Base-by-base conservation (phyloP, 306 rosid genomes). In the Biancaea sappan region DNA sequence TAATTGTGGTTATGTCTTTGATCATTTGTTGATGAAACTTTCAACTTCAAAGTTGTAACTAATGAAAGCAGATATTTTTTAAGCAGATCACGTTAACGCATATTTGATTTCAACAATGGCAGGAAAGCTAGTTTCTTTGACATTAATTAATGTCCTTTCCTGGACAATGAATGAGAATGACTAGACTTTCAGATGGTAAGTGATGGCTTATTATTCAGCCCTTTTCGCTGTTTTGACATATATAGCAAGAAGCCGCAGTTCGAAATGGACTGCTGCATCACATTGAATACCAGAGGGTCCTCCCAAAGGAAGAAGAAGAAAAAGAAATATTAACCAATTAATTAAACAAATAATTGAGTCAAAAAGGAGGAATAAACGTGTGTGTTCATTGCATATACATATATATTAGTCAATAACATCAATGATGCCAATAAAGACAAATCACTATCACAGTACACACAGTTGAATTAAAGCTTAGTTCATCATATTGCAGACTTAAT, bases 81-180 rank as follows among this genome's bases (percentile, higher is more conserved):
- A 60, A 62, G 68, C 68, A 62, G 28, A 37, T 8, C 18, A 8
- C 48, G 44, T n/a, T n/a, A n/a, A n/a, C n/a, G n/a, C n/a, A n/a
- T 31, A 11, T 1, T 15, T n/a, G 68, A 35, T 35, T 62, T 62
- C 48, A 19, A 41, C 18, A 37, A 37, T 35, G 31, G 68, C 11
- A 37, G 48, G 68, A 37, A 62, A 43, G 68, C 18, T 29, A 7
- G 3, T 59, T 16, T 31, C 41, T 29, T 59, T 59, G 65, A 31
- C 65, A n/a, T n/a, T n/a, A n/a, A n/a, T n/a, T n/a, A 58, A 60
- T 34, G 9, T 35, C 68, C 47, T 62, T 62, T 62, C n/a, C 47
- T 2, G 4, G 18, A 35, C 48, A 37, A 62, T 37, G 21, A 37
- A 62, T 37, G 2, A 10, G 48, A 22, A 62, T 62, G 40, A 35